These are phyloP conservation scores for Monosporascus sp. DNA, from an alignment of 2,329 filamentous ascomycete species.

Conservation along the genomic window DNA sequence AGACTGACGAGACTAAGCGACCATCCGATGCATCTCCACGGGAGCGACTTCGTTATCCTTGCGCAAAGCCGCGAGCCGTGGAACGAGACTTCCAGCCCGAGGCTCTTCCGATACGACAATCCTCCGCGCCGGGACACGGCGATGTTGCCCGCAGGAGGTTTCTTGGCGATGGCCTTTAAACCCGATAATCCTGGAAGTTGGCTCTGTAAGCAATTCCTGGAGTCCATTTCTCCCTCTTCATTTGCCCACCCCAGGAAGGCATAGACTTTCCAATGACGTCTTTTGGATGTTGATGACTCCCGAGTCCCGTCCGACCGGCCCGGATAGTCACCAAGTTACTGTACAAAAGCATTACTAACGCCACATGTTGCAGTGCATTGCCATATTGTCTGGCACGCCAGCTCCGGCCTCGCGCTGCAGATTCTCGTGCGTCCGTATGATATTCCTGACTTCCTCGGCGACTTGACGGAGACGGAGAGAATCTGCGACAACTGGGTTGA, in stretches of 20 bases:
- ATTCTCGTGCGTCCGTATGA: constrained; percentile 14
- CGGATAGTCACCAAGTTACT: background rate
- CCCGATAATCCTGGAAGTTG: constrained; percentile 7
- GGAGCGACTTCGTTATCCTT: constrained; percentile 44
- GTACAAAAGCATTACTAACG: background rate
- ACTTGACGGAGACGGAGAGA: constrained; percentile 5
- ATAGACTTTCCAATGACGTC: no score
- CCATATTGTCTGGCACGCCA: constrained; percentile 23
- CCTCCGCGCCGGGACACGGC: constrained; percentile 6
- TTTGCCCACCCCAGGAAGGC: no score
- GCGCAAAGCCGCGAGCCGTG: constrained; percentile 18
- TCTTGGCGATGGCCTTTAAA: constrained; percentile 1
- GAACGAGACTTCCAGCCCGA: constrained; percentile 1
- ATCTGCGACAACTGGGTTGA: constrained; percentile 7
- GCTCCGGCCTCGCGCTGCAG: constrained; percentile 20
- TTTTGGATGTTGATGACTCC: no score
- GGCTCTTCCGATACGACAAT: constrained; percentile 9
- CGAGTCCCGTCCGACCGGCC: no score
- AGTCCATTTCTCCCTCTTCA: no score
- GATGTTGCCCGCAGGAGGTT: background rate
- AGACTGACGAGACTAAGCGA: constrained; percentile 16
- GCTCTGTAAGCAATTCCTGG: constrained; percentile 2
- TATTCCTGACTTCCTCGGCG: constrained; percentile 2
- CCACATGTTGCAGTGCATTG: constrained; percentile 10
- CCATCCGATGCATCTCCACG: constrained; percentile 46